These are phyloP conservation scores for Penicillium thymicola DNA, from an alignment of 2,329 filamentous ascomycete species.

Conservation along the genomic window DNA sequence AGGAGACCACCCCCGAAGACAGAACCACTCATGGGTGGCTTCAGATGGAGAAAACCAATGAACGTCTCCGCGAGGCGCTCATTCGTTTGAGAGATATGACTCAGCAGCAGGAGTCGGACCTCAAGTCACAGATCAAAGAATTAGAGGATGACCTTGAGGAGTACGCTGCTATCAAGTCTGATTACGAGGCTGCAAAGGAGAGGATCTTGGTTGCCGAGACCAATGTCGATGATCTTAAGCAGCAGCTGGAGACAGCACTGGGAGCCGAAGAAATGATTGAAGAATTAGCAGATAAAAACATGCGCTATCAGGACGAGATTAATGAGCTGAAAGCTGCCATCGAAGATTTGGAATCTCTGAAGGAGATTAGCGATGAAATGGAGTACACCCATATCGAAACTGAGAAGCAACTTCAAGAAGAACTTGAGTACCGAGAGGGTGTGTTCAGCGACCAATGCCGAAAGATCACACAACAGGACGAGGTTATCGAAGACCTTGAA, in stretches of 20 bases:
- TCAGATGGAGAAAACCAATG: conserved; percentile 87
- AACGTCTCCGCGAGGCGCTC: conserved; percentile 80
- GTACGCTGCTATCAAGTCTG: conserved; percentile 62
- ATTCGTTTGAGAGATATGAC: conserved; percentile 81
- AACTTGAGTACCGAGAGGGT: conserved; percentile 82
- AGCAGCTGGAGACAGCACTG: conserved; percentile 84
- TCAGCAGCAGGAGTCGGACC: conserved; percentile 76
- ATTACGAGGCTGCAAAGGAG: conserved; percentile 68
- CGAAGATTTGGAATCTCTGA: conserved; percentile 81
- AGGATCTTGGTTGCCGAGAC: conserved; percentile 70
- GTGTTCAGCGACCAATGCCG: conserved; percentile 79
- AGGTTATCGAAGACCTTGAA: conserved; percentile 79
- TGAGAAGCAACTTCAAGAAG: conserved; percentile 90
- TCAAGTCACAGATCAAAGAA: conserved; percentile 69
- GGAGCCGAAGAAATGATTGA: conserved; percentile 93
- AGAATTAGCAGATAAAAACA: conserved; percentile 82
- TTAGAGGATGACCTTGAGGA: conserved; percentile 72
- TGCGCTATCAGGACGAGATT: conserved; percentile 76
- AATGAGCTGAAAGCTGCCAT: conserved; percentile 78
- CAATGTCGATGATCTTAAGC: conserved; percentile 77
- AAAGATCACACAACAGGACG: conserved; percentile 71
- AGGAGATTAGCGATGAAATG: conserved; percentile 91
- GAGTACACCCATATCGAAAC: conserved; percentile 90
- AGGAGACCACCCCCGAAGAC: conserved; percentile 85
- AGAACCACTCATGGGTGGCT: conserved; percentile 82